Base-by-base conservation (phyloP, 352 stramenopile species). In the Pythium folliculosum region DNA sequence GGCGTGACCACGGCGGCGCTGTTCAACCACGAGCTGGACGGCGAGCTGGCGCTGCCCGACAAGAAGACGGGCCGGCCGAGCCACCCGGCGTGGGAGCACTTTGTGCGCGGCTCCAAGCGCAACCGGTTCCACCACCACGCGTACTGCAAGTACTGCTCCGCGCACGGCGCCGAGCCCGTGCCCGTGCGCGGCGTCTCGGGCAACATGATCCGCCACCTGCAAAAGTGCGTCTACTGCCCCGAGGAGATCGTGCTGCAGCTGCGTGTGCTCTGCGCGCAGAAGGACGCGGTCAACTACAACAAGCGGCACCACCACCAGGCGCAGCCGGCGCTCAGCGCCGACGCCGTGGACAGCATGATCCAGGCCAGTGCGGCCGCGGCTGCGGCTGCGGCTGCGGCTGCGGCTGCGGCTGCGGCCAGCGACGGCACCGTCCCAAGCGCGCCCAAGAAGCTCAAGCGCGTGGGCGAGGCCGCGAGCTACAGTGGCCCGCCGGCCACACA, bases 121-220 rank as follows among this genome's bases (percentile, higher is more conserved):
- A 95, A 95, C 64, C 78, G 82, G 43, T 95, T 93, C 70, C 86
- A 93, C 65, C 77, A 93, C 66, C 83, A 92, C 49, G 86, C 86
- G 14, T 92, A 83, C 71, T 95, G 84, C 63, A 72, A 73, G 50
- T 88, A 90, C 45, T 95, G 84, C 63, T 65, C 76, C 9, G 81
- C 82, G 14, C 78, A 91, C 45, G 82, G 82, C 38, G 74, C 67
- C 6, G 70, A 84, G 37, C 68, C 83, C 9, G 52, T 75, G 47
- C 71, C 77, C 5, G 67, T 93, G 6, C 78, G 84, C 22, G 84
- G 86, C 38, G 86, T 93, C 32, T 92, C 83, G 35, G 82, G 80
- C 22, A 91, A 95, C 51, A 95, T 93, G 86, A 93, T 95, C 55
- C 78, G 83, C 17, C 86, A 95, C 61, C 63, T 93, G 64, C 81